phyloP scores from a whole-genome alignment of 2,329 filamentous ascomycete species.

The Arthrobotrys megalospora region DNA sequence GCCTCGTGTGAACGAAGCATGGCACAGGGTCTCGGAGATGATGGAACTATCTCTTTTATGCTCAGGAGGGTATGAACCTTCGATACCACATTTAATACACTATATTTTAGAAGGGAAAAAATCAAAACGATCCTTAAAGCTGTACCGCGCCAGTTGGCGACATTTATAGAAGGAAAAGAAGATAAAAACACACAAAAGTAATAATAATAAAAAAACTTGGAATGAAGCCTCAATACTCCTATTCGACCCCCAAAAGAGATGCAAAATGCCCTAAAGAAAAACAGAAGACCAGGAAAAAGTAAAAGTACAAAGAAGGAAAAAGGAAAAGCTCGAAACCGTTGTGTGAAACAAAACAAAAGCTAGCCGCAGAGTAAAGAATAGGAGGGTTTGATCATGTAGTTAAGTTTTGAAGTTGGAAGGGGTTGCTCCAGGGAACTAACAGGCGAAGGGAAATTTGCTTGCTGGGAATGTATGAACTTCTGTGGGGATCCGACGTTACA shows the following conservation, averaged over 20 bases:
- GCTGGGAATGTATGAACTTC: slow-evolving; percentile 1
- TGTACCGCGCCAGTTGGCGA: slow-evolving; percentile 54
- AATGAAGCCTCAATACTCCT: slow-evolving; percentile 29
- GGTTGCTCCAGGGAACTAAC: background rate
- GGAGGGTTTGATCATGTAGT: background rate
- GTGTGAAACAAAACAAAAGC: slow-evolving; percentile 4
- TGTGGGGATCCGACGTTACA: background rate
- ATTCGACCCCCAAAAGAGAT: slow-evolving; percentile 45
- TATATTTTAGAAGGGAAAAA: slow-evolving; percentile 12
- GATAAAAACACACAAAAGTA: background rate
- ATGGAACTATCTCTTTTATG: slow-evolving; percentile 30
- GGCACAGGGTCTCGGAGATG: background rate
- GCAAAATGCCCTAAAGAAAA: slow-evolving; percentile 25
- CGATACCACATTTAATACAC: slow-evolving; percentile 4
- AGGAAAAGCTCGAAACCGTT: slow-evolving; percentile 20
- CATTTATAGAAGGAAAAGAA: slow-evolving; percentile 43
- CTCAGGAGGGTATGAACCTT: slow-evolving; percentile 8
- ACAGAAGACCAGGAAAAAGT: slow-evolving; percentile 17
- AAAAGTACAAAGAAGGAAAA: slow-evolving; percentile 50
- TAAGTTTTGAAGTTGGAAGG: background rate
- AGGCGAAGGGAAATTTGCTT: slow-evolving; percentile 4
- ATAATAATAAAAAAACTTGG: slow-evolving; percentile 12
- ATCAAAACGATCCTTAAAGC: slow-evolving; percentile 17
- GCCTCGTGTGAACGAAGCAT: background rate
- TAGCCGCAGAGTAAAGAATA: slow-evolving; percentile 6